Percentiles rank a stretch among this genome's conserved stretches.
Evolutionary conservation across 805 yeast genomes (phyloP).

Genomic region (Lachancea meyersii): DNA sequence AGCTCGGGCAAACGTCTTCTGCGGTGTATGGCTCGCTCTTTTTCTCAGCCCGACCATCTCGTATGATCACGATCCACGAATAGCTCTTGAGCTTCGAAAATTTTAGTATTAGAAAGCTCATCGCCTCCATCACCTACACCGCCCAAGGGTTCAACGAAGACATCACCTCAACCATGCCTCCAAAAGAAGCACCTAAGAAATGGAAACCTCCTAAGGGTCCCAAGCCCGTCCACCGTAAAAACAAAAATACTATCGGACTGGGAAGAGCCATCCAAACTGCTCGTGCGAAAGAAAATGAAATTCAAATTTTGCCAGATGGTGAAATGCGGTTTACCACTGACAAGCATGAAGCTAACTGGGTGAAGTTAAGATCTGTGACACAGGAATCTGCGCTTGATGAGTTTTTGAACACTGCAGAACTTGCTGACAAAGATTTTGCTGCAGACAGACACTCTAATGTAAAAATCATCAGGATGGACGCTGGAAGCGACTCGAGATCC

Average conservation of each 20-base stretch:
- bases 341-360: constrained; percentile 82
- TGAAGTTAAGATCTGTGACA: constrained; percentile 84
- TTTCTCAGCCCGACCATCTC: too few species aligned
- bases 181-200: constrained; percentile 50
- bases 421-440: constrained; percentile 93
- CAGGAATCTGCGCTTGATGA: constrained; percentile 93
- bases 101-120: constrained; percentile 8
- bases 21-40: too few species aligned
- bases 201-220: constrained; percentile 93
- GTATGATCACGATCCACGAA: too few species aligned
- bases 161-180: constrained; percentile 30
- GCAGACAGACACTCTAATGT: constrained; percentile 83
- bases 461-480: constrained; percentile 71
- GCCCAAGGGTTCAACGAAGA: background rate
- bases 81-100: constrained; percentile 1
- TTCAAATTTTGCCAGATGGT: constrained; percentile 74
- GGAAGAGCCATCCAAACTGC: constrained; percentile 80
- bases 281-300: constrained; percentile 60
- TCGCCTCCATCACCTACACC: constrained; percentile 1
- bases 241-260: constrained; percentile 75
- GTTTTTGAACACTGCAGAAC: constrained; percentile 88
- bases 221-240: constrained; percentile 77
- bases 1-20: too few species aligned
- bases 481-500: constrained; percentile 34
- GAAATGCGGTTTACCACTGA: constrained; percentile 84